Base-by-base conservation (phyloP, 2,329 filamentous ascomycete genomes). In the Catunica adiposa region DNA sequence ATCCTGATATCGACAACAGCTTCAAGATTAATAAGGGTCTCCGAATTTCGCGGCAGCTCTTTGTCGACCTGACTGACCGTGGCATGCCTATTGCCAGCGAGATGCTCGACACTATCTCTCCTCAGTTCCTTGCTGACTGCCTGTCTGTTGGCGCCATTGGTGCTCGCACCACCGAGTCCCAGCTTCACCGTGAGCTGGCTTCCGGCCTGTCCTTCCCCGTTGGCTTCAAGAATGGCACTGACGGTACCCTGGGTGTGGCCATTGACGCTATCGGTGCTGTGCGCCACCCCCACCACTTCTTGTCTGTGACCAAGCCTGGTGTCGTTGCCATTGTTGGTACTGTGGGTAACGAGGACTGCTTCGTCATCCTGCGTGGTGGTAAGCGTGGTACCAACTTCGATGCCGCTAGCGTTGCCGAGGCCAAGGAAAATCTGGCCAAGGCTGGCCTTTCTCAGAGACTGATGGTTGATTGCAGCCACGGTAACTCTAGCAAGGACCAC, bases 11-110 rank as follows among this genome's bases (percentile, higher is more conserved):
- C 66, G 89, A 97, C 70, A 90, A 95, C 69, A 92, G 85, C 70
- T 97, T 95, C 84, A 83, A 96, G 72, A 97, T 98, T 73, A 97
- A 97, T 77, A 97, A 97, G 76, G 92, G 92, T 20, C 71, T 98
- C 65, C 82, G 86, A 53, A 75, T 89, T 56, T 86, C 88, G 56
- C 79, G 92, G 62, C 83, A 97, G 70, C 78, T 98, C 66, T 97
- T 96, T 70, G 83, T 94, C 60, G 89, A 97, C 67, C 74, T 98
- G 62, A 97, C 90, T 0, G 76, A 80, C 67, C 85, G 82, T 72
- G 92, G 92, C 65, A 94, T 98, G 86, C 92, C 92, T 29, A 83
- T 98, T 64, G 92, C 92, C 46, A 90, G 83, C 67, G 92, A 98
- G 73, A 96, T 98, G 88, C 76, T 98, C 60, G 92, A 98, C 68